These are phyloP conservation scores for Linum tenue DNA, from an alignment of 345 rosid species.

Conservation along the genomic window DNA sequence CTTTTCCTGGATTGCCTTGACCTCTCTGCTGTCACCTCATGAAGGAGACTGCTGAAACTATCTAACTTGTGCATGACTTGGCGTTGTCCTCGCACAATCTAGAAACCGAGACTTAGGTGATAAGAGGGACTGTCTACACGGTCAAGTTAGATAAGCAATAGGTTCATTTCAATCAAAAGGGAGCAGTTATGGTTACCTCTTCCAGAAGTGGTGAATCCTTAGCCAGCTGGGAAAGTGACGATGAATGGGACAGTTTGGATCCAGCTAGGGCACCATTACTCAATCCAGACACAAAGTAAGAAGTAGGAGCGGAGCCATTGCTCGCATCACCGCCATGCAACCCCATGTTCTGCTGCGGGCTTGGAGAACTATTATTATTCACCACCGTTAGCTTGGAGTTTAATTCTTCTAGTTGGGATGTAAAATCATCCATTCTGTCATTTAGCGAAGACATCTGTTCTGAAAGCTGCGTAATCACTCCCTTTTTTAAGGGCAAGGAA, in stretches of 20 bases:
- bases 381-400: conserved; percentile 50
- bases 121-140: neutral
- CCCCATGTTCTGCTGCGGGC: conserved; percentile 54
- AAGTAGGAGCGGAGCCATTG: conserved; percentile 79
- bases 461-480: conserved; percentile 67
- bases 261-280: conserved; percentile 69
- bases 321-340: conserved; percentile 45
- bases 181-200: conserved; percentile 42
- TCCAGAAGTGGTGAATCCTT: conserved; percentile 73
- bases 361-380: conserved; percentile 37
- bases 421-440: conserved; percentile 94
- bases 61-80: conserved; percentile 72
- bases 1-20: conserved; percentile 29
- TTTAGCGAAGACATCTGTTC: conserved; percentile 79
- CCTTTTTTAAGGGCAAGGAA: conserved; percentile 25
- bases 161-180: neutral
- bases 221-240: conserved; percentile 64
- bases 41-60: conserved; percentile 49
- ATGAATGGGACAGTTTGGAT: conserved; percentile 59
- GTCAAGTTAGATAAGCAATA: neutral
- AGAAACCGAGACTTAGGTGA: neutral
- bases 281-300: conserved; percentile 69
- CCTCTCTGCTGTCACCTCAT: conserved; percentile 36
- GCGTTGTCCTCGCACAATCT: conserved; percentile 55
- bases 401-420: conserved; percentile 60